A percentile compares a stretch with the other conserved stretches of the same genome.
Evolutionary conservation across 2,329 filamentous ascomycete genomes (phyloP).

Genomic region (Truncatella angustata): DNA sequence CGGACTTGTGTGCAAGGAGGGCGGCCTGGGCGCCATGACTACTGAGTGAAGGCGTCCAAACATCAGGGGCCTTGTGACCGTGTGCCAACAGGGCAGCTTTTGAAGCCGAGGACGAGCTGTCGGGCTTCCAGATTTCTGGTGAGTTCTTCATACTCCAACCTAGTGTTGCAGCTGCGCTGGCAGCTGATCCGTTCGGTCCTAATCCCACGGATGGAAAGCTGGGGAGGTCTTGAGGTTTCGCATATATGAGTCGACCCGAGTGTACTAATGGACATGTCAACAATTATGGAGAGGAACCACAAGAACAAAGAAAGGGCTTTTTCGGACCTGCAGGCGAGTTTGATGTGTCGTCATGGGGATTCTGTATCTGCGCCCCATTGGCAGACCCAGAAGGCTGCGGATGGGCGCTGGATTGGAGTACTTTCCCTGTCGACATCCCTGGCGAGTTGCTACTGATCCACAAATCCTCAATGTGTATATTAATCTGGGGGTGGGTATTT

Average conservation of each 20-base stretch:
- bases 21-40: slow-evolving; percentile 73
- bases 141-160: slow-evolving; percentile 70
- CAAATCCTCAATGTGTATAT: neutral
- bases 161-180: slow-evolving; percentile 70
- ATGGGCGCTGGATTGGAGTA: neutral
- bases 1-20: slow-evolving; percentile 59
- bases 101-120: slow-evolving; percentile 55
- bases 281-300: neutral
- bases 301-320: neutral
- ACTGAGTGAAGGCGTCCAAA: slow-evolving; percentile 63
- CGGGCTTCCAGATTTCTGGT: slow-evolving; percentile 65
- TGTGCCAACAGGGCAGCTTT: slow-evolving; percentile 29
- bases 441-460: slow-evolving; percentile 5
- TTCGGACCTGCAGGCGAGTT: slow-evolving; percentile 4
- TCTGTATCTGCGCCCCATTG: neutral
- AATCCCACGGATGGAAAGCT: slow-evolving; percentile 70
- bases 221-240: slow-evolving; percentile 69
- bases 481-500: neutral
- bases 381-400: neutral
- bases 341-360: slow-evolving; percentile 5
- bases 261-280: slow-evolving; percentile 14
- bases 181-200: slow-evolving; percentile 55
- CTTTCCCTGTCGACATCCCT: slow-evolving; percentile 8
- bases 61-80: slow-evolving; percentile 32
- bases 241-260: slow-evolving; percentile 62